phyloP scores from a whole-genome alignment of 257 asterid genomes.

The Nicotiana knightiana region DNA sequence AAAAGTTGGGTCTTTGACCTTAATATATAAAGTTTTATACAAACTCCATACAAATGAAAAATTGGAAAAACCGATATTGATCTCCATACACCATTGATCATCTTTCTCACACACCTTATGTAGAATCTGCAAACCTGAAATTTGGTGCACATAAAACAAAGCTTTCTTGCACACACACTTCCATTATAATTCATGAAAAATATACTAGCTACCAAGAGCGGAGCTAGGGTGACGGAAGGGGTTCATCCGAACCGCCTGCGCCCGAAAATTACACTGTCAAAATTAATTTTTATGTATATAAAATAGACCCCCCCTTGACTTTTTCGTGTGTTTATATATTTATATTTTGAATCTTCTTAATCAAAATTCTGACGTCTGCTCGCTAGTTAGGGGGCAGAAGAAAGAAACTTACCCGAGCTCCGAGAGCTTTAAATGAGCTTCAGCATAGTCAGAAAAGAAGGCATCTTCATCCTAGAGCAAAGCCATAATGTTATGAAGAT shows the following conservation, averaged over 20 bases:
- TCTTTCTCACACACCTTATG: background rate
- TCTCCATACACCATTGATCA: background rate
- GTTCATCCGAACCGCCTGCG: too few relatives aligned
- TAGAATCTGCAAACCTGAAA: conserved; percentile 17
- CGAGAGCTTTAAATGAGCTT: conserved; percentile 74
- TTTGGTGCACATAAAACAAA: background rate
- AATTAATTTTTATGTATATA: too few relatives aligned
- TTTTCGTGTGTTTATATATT: too few relatives aligned
- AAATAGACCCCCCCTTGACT: too few relatives aligned
- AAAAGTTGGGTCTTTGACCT: background rate
- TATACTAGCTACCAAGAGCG: too few relatives aligned
- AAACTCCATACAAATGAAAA: background rate
- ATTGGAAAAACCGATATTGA: background rate
- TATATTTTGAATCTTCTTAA: too few relatives aligned
- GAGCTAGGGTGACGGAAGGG: too few relatives aligned
- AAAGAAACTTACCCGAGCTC: conserved; percentile 62
- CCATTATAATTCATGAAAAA: too few relatives aligned
- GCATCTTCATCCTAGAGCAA: conserved; percentile 69
- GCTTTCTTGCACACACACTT: too few relatives aligned
- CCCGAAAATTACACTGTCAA: too few relatives aligned
- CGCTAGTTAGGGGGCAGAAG: too few relatives aligned
- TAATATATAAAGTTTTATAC: background rate
- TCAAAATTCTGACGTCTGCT: too few relatives aligned
- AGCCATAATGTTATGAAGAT: background rate
- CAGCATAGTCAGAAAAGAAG: conserved; percentile 74